Evolutionary conservation across 768 basidiomycete genomes (phyloP), one percentile per base, ranked within the genome.

Genomic region (Lenzites betulinus): DNA sequence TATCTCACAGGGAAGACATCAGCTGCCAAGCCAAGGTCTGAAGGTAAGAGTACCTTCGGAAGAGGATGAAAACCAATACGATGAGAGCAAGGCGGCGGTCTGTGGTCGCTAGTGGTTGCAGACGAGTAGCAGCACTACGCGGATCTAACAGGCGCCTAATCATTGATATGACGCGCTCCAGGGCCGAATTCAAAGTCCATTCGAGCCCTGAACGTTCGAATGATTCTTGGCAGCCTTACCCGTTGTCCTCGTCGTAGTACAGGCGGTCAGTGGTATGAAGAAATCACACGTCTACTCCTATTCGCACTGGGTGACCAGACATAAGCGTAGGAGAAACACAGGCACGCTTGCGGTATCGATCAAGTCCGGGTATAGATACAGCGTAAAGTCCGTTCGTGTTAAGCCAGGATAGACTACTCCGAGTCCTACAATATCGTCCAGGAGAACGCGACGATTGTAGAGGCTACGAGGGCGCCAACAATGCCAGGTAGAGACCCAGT

Each of bases 351-450:
- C 42, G 42, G 28, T 54, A 46, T 54, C 53, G 26, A 41, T 46
- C 7, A 3, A 33, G n/a, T 11, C 20, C 18, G 53, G 42, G 42
- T 33, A 54, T 44, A n/a, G 53, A 23, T 53, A 54, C 28, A 44
- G 20, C 12, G 38, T 0, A 46, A 39, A 54, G 41, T 54, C 42
- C 53, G 7, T 33, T 22, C 41, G n/a, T 26, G 13, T 30, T 54
- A 42, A 52, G 2, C 8, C 15, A 30, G n/a, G 8, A 7, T 11
- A 9, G 28, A 38, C 35, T 28, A n/a, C 15, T 28, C 20, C 51
- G 15, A 41, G 3, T 15, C 20, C 56, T 58, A 58, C 39, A 58
- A 35, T 39, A 58, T 26, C 13, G 18, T 48, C 56, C 56, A 58
- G 4, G 56, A 50, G 48, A 58, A 25, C 11, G 56, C 39, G 12